A percentile compares a stretch with the other conserved stretches of the same genome.
These are phyloP conservation scores for Ambrosia trifida DNA, from an alignment of 129 eudicot genomes.

Conservation along the genomic window DNA sequence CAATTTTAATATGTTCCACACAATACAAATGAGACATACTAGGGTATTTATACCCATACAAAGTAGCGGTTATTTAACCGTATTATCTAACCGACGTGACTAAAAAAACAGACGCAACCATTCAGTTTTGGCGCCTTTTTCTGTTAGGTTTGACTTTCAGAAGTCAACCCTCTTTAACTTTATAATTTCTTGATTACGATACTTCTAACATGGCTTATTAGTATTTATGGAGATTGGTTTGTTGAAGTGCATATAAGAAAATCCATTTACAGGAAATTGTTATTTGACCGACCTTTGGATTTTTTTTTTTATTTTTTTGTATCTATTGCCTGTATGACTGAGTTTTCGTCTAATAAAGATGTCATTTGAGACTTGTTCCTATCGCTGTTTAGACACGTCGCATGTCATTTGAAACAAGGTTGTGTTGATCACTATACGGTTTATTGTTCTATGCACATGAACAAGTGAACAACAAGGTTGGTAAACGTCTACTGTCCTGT, in stretches of 20 bases:
- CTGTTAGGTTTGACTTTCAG: too few species aligned
- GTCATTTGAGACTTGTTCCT: constrained; percentile 26
- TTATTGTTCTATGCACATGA: not conserved
- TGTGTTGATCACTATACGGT: not conserved
- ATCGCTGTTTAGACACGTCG: not conserved
- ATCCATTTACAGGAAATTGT: constrained; percentile 23
- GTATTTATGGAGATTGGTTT: constrained; percentile 27
- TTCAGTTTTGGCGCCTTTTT: too few species aligned
- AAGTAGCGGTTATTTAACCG: too few species aligned
- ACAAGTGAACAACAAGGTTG: not conserved
- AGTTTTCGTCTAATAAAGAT: constrained; percentile 37
- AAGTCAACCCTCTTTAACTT: too few species aligned
- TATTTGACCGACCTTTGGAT: constrained; percentile 20
- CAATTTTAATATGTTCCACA: too few species aligned
- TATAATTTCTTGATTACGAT: too few species aligned
- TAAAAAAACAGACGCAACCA: too few species aligned
- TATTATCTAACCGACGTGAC: too few species aligned
- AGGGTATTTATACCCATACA: too few species aligned
- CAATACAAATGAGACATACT: too few species aligned
- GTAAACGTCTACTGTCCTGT: not conserved
- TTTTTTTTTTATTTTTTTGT: not conserved
- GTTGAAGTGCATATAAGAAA: constrained; percentile 33
- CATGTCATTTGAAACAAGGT: too few species aligned
- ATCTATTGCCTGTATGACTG: constrained; percentile 30
- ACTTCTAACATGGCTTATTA: too few species aligned